Evolutionary conservation across 192 early-diverging fungal species (phyloP).

Genomic region (Rhizophagus sp.): DNA sequence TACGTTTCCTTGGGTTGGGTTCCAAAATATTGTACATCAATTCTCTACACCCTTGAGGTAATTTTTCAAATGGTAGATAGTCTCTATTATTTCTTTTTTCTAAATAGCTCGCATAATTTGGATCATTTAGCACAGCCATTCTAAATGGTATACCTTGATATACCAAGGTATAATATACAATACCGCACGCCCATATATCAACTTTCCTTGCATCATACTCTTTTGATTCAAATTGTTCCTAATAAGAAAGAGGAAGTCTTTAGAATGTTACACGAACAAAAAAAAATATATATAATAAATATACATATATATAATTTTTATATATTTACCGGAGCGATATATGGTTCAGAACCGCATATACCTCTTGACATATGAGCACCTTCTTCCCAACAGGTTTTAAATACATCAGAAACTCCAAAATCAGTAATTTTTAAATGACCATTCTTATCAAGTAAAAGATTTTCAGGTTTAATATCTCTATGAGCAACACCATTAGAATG

Average conservation of each 20-base stretch:
- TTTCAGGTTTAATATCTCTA: slow-evolving; percentile 83
- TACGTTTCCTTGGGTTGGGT: slow-evolving; percentile 71
- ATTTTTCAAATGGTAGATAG: slow-evolving; percentile 77
- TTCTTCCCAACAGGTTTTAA: slow-evolving; percentile 85
- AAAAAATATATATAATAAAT: background rate
- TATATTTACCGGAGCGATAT: slow-evolving; percentile 90
- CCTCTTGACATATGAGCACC: slow-evolving; percentile 78
- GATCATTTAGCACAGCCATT: slow-evolving; percentile 59
- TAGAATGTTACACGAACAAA: no score
- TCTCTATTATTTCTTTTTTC: slow-evolving; percentile 44
- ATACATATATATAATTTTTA: no score
- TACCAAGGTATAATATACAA: slow-evolving; percentile 86
- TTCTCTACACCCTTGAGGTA: slow-evolving; percentile 64
- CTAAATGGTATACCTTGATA: slow-evolving; percentile 69
- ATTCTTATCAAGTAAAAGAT: slow-evolving; percentile 78
- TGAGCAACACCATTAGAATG: slow-evolving; percentile 97
- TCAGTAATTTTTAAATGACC: slow-evolving; percentile 95
- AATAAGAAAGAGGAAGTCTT: background rate
- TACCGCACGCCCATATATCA: slow-evolving; percentile 94
- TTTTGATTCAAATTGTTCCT: slow-evolving; percentile 40
- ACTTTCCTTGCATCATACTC: slow-evolving; percentile 89
- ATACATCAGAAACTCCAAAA: slow-evolving; percentile 97
- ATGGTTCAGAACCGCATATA: slow-evolving; percentile 93
- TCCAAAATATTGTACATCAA: slow-evolving; percentile 81
- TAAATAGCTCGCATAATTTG: slow-evolving; percentile 64